Conservation (phyloP, 495 filamentous ascomycete species). For the Podospora pseudoanserina region DNA sequence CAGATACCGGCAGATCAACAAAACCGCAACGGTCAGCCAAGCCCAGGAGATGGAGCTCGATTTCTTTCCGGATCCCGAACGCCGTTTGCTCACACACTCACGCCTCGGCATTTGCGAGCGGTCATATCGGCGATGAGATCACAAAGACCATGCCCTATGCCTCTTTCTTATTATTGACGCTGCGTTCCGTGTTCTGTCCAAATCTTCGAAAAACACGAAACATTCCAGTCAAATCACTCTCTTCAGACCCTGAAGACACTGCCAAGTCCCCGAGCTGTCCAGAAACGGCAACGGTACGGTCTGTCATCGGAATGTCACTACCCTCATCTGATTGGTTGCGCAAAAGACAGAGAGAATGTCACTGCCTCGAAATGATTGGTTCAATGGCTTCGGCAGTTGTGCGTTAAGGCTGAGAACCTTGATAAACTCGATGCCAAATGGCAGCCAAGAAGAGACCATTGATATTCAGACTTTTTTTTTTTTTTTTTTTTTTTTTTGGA, state of each 20-base stretch:
- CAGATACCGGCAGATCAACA: background rate
- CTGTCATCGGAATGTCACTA: constrained; percentile 5
- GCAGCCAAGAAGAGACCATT: background rate
- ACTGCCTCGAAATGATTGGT: constrained; percentile 7
- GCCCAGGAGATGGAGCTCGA: background rate
- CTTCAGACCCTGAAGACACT: background rate
- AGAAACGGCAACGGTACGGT: background rate
- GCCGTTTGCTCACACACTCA: background rate
- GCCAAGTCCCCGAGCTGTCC: background rate
- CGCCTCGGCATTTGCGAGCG: background rate
- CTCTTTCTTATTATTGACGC: background rate
- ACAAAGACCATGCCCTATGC: background rate
- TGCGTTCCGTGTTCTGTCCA: background rate
- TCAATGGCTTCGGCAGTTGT: constrained; percentile 2
- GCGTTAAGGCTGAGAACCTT: constrained; percentile 11
- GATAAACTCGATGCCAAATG: background rate
- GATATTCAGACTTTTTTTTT: background rate
- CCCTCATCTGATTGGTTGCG: constrained; percentile 7
- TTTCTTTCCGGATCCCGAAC: background rate
- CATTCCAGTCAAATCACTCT: background rate
- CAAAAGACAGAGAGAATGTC: constrained; percentile 8
- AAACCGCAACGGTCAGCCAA: background rate
- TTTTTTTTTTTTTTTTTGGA: background rate
- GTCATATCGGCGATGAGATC: background rate
- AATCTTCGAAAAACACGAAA: background rate